Base-by-base conservation (phyloP, 1,284 basidiomycete genomes). In the Ganoderma lucidum region DNA sequence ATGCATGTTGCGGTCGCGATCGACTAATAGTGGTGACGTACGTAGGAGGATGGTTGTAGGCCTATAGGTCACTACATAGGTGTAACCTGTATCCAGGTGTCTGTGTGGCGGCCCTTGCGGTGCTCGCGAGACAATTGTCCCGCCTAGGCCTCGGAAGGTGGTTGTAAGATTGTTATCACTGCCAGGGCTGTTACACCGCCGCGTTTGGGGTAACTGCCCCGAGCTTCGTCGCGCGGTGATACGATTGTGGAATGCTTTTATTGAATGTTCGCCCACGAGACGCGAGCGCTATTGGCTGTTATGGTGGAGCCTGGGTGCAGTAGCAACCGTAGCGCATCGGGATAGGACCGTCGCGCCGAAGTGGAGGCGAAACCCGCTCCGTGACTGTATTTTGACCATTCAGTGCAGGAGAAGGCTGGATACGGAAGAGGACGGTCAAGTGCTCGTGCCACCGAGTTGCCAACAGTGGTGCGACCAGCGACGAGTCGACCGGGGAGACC, bases 291-390 rank as follows among this genome's bases (percentile, higher is more conserved):
- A 17, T 59, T n/a, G 32, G 56, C 56, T 39, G n/a, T 59, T 59
- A 35, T 39, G 17, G 30, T 35, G 15, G 28, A 59, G 56, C 30
- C 28, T 59, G 35, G 30, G 35, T 59, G 19, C 56, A 39, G 32
- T 39, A 12, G 56, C 35, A 3, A 59, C 32, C 17, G 56, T 23
- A 39, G 56, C 35, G 32, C 28, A n/a, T 48, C 6, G 45, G 19
- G 45, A 48, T 51, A 51, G 48, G 48, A 3, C 48, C 32, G 10
- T 59, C n/a, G 56, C 56, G 56, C 56, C 56, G 56, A 59, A 59
- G 39, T 39, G 56, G 56, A 59, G 56, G 35, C 56, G 32, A 59
- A 59, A 59, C 35, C 56, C 17, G 30, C 55, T 35, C 28, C 32
- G 19, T 56, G 53, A 30, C 30, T 56, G 53, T 55, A 35, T 32